Percentiles rank a stretch among this genome's conserved stretches.
Evolutionary conservation across 306 rosid species (phyloP).

Genomic region (Sicyos baderoa): DNA sequence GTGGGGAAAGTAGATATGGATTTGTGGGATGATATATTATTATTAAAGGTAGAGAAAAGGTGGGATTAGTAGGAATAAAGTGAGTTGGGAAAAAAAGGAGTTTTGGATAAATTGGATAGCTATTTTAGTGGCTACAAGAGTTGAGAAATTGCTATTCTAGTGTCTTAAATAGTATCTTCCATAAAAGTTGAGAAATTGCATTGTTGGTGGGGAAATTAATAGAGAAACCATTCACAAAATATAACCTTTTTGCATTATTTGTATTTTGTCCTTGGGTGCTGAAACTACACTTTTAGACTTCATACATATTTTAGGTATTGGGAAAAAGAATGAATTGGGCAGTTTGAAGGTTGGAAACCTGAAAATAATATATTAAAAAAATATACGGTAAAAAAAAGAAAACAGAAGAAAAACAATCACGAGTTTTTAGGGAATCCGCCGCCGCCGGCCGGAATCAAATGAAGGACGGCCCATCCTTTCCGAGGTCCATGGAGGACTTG

Average conservation of each 20-base stretch:
- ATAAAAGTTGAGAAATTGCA: neutral
- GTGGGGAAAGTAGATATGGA: neutral
- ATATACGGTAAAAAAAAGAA: too few species aligned
- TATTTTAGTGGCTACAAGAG: neutral
- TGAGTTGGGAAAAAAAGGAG: too few species aligned
- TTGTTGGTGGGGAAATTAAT: neutral
- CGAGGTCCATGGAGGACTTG: conserved; percentile 40
- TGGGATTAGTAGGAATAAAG: neutral
- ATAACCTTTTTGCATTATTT: neutral
- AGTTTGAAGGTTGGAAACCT: too few species aligned
- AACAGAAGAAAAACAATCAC: neutral
- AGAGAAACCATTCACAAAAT: neutral
- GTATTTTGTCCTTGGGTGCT: neutral
- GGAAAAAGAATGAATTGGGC: neutral
- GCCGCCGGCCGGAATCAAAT: conserved; percentile 22
- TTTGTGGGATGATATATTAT: neutral
- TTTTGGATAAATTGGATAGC: too few species aligned
- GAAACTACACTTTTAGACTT: neutral
- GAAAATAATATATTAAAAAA: too few species aligned
- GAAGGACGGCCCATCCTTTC: conserved; percentile 29
- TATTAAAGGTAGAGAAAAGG: neutral
- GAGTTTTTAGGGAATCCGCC: neutral
- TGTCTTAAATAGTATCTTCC: too few species aligned
- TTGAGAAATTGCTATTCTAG: neutral
- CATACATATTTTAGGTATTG: neutral